Evolutionary conservation across 2,329 filamentous ascomycete genomes (phyloP).

Genomic region (Ophiostoma populinum): DNA sequence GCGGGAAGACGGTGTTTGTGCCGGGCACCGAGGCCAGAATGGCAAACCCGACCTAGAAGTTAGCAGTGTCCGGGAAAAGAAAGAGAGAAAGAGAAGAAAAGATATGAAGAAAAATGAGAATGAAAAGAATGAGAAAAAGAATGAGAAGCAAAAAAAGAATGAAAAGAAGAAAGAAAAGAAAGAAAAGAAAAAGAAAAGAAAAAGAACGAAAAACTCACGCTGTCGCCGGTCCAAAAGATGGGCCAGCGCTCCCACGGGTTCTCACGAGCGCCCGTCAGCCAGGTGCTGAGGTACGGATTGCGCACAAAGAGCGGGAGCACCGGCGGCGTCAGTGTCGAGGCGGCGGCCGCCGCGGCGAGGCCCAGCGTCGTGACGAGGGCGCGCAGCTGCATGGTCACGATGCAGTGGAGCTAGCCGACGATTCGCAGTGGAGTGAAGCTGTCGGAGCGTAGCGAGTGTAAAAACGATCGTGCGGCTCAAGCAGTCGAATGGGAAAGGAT

Average conservation of each 20-base stretch:
- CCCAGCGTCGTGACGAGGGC: slow-evolving; percentile 6
- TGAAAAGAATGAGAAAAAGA: too few species aligned
- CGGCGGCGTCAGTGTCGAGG: slow-evolving; percentile 36
- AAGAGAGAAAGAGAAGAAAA: neutral
- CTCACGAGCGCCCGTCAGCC: slow-evolving; percentile 49
- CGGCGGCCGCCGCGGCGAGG: slow-evolving; percentile 20
- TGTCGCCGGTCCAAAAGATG: slow-evolving; percentile 30
- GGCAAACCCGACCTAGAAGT: slow-evolving; percentile 27
- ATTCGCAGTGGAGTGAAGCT: too few species aligned
- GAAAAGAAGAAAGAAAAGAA: too few species aligned
- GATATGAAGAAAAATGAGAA: too few species aligned
- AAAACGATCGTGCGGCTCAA: too few species aligned
- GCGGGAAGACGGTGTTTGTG: slow-evolving; percentile 27
- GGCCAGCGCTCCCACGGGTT: slow-evolving; percentile 73
- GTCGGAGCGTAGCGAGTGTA: too few species aligned
- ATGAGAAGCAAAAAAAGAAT: too few species aligned
- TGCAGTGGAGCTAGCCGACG: too few species aligned
- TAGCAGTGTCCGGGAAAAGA: neutral
- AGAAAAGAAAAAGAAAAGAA: neutral
- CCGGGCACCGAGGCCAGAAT: slow-evolving; percentile 29
- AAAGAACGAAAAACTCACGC: slow-evolving; percentile 14
- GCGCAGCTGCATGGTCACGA: slow-evolving; percentile 7
- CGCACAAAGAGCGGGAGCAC: slow-evolving; percentile 40
- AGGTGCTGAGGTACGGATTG: slow-evolving; percentile 42
- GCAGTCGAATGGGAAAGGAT: too few species aligned